Evolutionary conservation across 2,329 filamentous ascomycete species (phyloP), one percentile per base, ranked within the genome.

Genomic region (Drechmeria coniospora): DNA sequence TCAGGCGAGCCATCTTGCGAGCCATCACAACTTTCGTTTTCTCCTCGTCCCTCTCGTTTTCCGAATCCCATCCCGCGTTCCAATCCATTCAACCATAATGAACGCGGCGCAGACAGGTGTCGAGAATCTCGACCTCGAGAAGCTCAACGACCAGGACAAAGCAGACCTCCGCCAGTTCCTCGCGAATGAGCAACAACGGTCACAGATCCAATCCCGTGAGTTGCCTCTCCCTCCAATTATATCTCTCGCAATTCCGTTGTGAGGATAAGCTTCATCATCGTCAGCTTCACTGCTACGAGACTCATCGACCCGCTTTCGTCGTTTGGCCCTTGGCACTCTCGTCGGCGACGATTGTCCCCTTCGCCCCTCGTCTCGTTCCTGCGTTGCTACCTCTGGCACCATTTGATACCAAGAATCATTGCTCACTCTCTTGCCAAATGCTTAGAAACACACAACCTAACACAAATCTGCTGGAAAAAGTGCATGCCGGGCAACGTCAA

Each of bases 401-500:
- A n/a, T n/a, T n/a, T n/a, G n/a, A n/a, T n/a, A n/a, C n/a, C n/a
- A n/a, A n/a, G n/a, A n/a, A n/a, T n/a, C n/a, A n/a, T n/a, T n/a
- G n/a, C n/a, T n/a, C n/a, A n/a, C n/a, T n/a, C n/a, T n/a, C n/a
- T n/a, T n/a, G n/a, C 15, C 21, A 14, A 17, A 18, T 13, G 8
- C 22, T n/a, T n/a, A 72, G 66, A 63, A 47, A 63, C 65, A 9
- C 65, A 71, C 46, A 54, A 48, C 36, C 45, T 73, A 29, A 70
- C 64, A 23, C 79, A 90, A 44, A 70, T 79, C 34, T 98, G 90
- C 69, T 98, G 86, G 75, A 83, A 76, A 50, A 95, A 94, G 61
- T 98, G 90, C 63, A 65, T 94, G 35, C 78, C 79, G 7, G 63
- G 73, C 29, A 65, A 64, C 32, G 77, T 94, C 50, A 74, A 75